Evolutionary conservation across 176 grass and related monocot genomes (phyloP), one percentile per base, ranked within the genome.

Genomic region (Tillandsia fasciculata): DNA sequence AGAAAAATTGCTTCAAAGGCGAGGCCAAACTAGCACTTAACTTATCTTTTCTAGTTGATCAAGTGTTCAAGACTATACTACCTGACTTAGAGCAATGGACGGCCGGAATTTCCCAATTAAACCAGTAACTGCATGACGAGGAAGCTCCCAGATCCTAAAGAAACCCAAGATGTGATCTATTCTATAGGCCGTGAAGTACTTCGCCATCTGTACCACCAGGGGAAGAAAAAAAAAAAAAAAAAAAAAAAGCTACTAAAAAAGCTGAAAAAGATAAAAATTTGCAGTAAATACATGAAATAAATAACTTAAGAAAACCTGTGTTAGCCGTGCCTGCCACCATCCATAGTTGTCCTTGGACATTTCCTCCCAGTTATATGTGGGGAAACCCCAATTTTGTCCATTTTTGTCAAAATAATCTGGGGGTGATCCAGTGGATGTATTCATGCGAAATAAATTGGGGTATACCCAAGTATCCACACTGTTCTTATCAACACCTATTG

Each of bases 141-240:
- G 94, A 80, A 99, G 87, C 71, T 99, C 94, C 94, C 94, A 99
- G 79, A 99, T 99, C 72, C 94, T 92, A 89, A 99, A 99, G 75
- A 99, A 99, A 63, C 94, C 94, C 74, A 99, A 87, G 49, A 99
- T 99, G 64, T 99, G 94, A 74, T 99, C 94, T 76, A 99, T 99
- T 73, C 94, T 93, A 74, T 93, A 99, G 17, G 94, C 94, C n/a
- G 90, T 93, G 84, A 99, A 93, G 81, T 88, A 99, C 64, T 99
- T 93, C 64, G 81, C 74, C 90, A 99, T 82, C 94, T 99, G 87
- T 73, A 86, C 73, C 15, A 70, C 12, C 56, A 75, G 64, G 64
- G 11, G 12, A 12, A 51, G 2, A 50, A 15, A 18, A 28, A 17
- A 50, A 51, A 20, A n/a, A n/a, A n/a, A n/a, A 20, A 20, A 20